phyloP scores from a whole-genome alignment of 2,329 filamentous ascomycete species.

The Colletotrichum destructivum region DNA sequence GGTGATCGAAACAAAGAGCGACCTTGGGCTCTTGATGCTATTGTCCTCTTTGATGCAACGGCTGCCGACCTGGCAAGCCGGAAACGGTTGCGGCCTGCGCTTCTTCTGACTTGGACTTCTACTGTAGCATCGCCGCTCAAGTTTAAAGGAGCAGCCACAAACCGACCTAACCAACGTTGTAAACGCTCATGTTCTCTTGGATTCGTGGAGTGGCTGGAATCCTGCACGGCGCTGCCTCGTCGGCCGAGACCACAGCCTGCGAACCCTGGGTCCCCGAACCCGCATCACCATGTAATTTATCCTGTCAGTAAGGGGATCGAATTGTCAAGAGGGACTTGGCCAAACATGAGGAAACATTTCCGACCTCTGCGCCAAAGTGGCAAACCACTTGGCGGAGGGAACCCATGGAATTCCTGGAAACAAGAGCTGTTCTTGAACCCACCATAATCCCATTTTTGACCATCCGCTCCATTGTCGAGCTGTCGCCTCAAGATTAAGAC shows the following conservation, averaged over 20 bases:
- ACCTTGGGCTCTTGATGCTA: neutral
- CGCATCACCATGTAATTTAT: neutral
- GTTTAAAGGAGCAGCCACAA: neutral
- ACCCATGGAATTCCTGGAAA: conserved; percentile 6
- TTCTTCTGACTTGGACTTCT: neutral
- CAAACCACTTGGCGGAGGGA: conserved; percentile 14
- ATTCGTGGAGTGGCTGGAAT: neutral
- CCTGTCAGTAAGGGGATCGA: neutral
- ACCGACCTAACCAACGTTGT: no score
- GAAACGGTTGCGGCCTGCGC: conserved; percentile 13
- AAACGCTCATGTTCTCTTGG: neutral
- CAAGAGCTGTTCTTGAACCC: conserved; percentile 6
- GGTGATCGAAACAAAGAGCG: conserved; percentile 4
- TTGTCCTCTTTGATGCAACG: conserved; percentile 21
- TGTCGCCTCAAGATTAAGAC: conserved; percentile 35
- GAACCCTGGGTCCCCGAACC: neutral
- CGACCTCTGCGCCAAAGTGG: conserved; percentile 1
- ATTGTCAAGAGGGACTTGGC: neutral
- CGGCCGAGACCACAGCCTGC: neutral
- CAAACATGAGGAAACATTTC: conserved; percentile 20
- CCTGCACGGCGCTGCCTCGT: neutral
- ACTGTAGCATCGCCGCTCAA: neutral
- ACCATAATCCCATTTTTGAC: neutral
- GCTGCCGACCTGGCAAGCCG: conserved; percentile 28
- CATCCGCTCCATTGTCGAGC: conserved; percentile 24